Percentiles rank a stretch among this genome's conserved stretches.
phyloP scores from a whole-genome alignment of 768 basidiomycete genomes.

The Suillus hirtellus region DNA sequence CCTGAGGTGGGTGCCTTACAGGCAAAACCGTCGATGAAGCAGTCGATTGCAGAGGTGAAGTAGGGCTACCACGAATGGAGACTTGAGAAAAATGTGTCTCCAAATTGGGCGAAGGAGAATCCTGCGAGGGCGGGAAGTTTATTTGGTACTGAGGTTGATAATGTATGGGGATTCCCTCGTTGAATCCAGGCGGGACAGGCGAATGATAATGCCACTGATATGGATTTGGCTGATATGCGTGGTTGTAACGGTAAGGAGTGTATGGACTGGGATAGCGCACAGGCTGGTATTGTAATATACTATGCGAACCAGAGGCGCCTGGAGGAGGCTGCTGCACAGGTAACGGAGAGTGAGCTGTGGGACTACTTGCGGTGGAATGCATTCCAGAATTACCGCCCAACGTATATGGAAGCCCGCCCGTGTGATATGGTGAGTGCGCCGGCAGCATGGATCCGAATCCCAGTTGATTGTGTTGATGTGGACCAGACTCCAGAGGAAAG shows the following conservation, averaged over 20 bases:
- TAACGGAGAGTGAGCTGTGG: slow-evolving; percentile 21
- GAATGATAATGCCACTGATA: slow-evolving; percentile 51
- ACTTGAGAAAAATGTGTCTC: slow-evolving; percentile 21
- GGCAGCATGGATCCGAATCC: slow-evolving; percentile 43
- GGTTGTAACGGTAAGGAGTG: slow-evolving; percentile 39
- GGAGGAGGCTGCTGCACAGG: slow-evolving; percentile 26
- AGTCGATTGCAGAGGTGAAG: slow-evolving; percentile 11
- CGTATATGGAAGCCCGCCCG: slow-evolving; percentile 38
- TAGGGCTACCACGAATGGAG: slow-evolving; percentile 16
- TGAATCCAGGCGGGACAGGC: slow-evolving; percentile 25
- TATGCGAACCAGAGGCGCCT: slow-evolving; percentile 20
- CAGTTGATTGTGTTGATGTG: slow-evolving; percentile 42
- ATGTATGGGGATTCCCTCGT: slow-evolving; percentile 27
- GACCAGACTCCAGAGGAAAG: slow-evolving; percentile 36
- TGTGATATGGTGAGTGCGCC: slow-evolving; percentile 36
- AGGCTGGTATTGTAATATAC: slow-evolving; percentile 18
- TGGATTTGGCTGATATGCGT: slow-evolving; percentile 36
- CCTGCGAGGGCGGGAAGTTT: slow-evolving; percentile 30
- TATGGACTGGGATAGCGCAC: slow-evolving; percentile 31
- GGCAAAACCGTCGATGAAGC: slow-evolving; percentile 4
- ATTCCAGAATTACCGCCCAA: slow-evolving; percentile 28
- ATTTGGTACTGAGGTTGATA: slow-evolving; percentile 36
- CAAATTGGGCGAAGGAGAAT: slow-evolving; percentile 21
- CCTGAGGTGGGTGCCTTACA: background rate
- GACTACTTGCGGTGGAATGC: slow-evolving; percentile 25